These are phyloP conservation scores for Ustilago crameri DNA, from an alignment of 1,284 basidiomycete species.

Conservation along the genomic window DNA sequence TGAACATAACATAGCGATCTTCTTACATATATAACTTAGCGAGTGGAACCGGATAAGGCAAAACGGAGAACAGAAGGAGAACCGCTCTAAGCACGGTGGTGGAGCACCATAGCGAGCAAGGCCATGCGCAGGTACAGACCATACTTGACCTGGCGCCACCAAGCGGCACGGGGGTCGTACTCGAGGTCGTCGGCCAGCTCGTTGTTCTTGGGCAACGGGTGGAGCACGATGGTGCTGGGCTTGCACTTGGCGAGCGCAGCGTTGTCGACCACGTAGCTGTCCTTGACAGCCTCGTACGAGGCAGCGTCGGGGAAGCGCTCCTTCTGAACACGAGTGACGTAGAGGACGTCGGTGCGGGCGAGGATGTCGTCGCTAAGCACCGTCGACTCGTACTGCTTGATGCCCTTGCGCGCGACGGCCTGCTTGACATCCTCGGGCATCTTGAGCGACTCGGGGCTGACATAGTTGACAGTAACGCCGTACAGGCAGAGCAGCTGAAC, in stretches of 20 bases:
- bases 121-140: conserved; percentile 78
- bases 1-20: background rate
- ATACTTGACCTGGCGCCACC: conserved; percentile 99
- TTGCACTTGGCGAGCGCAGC: conserved; percentile 90
- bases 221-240: conserved; percentile 97
- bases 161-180: conserved; percentile 93
- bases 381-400: conserved; percentile 82
- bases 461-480: conserved; percentile 91
- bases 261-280: conserved; percentile 92
- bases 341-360: conserved; percentile 92
- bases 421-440: conserved; percentile 90
- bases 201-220: conserved; percentile 92
- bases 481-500: conserved; percentile 89
- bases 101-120: conserved; percentile 63
- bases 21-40: background rate
- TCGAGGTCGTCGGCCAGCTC: conserved; percentile 99
- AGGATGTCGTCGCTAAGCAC: conserved; percentile 85
- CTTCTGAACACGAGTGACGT: conserved; percentile 95
- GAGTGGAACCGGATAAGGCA: background rate
- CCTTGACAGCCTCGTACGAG: conserved; percentile 91
- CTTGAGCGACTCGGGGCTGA: conserved; percentile 86
- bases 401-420: conserved; percentile 71
- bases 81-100: conserved; percentile 22
- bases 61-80: background rate
- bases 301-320: conserved; percentile 86